phyloP scores from a whole-genome alignment of 148 eudicot species.

The Nyssa sinensis region DNA sequence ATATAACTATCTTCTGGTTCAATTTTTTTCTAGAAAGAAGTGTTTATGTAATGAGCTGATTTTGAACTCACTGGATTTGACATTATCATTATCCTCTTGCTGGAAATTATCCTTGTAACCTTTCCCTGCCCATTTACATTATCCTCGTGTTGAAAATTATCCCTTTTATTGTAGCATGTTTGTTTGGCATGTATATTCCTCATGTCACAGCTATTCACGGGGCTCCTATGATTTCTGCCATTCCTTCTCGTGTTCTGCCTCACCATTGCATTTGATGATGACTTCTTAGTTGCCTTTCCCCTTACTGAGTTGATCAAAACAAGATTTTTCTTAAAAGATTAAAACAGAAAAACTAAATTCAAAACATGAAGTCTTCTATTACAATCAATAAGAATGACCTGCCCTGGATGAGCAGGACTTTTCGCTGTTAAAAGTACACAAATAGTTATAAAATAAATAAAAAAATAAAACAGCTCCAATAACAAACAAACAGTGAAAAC shows the following conservation, averaged over 20 bases:
- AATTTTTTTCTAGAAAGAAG: constrained; percentile 3
- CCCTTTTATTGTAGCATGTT: not conserved
- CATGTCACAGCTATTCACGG: not conserved
- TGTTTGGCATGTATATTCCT: not conserved
- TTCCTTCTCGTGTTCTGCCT: constrained; percentile 9
- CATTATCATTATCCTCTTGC: too few relatives aligned
- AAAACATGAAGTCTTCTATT: not conserved
- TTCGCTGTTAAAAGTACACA: constrained; percentile 31
- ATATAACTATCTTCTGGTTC: constrained; percentile 6
- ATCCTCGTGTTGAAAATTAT: constrained; percentile 8
- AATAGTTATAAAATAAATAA: not conserved
- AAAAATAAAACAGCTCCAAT: constrained; percentile 7
- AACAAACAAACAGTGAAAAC: not conserved
- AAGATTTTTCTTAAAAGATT: not conserved
- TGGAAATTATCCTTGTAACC: constrained; percentile 4
- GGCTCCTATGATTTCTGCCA: not conserved
- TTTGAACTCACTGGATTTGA: constrained; percentile 6
- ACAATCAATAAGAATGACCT: constrained; percentile 22
- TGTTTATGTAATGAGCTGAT: constrained; percentile 7
- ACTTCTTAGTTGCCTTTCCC: constrained; percentile 11
- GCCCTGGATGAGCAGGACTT: constrained; percentile 45
- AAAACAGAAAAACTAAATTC: not conserved
- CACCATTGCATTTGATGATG: constrained; percentile 14
- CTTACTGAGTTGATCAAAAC: constrained; percentile 15
- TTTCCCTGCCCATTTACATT: constrained; percentile 2